Conservation (phyloP, 2,329 filamentous ascomycete genomes). For the Arachnomyces sp. region DNA sequence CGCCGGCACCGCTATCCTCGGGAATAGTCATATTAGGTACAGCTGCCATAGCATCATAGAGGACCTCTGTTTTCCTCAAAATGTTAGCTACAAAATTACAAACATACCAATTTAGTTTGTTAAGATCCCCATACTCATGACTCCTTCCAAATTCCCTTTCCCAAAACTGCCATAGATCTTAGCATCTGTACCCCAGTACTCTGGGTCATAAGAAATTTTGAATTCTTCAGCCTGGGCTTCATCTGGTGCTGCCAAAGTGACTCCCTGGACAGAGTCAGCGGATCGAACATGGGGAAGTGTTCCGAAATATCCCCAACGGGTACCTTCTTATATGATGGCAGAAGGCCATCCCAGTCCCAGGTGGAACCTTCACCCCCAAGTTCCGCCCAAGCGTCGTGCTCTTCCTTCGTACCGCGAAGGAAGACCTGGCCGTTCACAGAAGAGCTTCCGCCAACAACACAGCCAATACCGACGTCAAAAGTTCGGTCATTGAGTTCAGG, state of each 20-base stretch:
- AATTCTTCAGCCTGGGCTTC: constrained; percentile 1
- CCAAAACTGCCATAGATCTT: constrained; percentile 1
- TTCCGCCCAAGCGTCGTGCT: constrained; percentile 41
- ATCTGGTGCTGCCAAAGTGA: constrained; percentile 1
- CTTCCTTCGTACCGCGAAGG: constrained; percentile 32
- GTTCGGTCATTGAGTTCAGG: constrained; percentile 17
- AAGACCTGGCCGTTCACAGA: constrained; percentile 3
- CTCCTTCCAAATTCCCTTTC: not conserved
- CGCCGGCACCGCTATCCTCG: constrained; percentile 18
- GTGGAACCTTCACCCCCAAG: constrained; percentile 29
- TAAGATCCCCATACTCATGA: constrained; percentile 1
- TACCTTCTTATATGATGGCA: constrained; percentile 39
- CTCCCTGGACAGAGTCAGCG: not conserved
- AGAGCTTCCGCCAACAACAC: constrained; percentile 5
- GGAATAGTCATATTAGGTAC: constrained; percentile 20
- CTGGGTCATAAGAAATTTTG: constrained; percentile 1
- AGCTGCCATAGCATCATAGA: constrained; percentile 19
- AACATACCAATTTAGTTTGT: not conserved
- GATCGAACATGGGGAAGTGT: not conserved
- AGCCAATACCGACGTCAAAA: constrained; percentile 22
- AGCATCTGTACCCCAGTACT: constrained; percentile 1
- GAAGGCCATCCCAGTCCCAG: constrained; percentile 40
- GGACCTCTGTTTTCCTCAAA: not conserved
- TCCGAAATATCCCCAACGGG: not conserved
- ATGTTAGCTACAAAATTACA: not conserved